A percentile compares a stretch with the other conserved stretches of the same genome.
These are phyloP conservation scores for Aspergillus viridinutans DNA, from an alignment of 2,329 filamentous ascomycete species.

Conservation along the genomic window DNA sequence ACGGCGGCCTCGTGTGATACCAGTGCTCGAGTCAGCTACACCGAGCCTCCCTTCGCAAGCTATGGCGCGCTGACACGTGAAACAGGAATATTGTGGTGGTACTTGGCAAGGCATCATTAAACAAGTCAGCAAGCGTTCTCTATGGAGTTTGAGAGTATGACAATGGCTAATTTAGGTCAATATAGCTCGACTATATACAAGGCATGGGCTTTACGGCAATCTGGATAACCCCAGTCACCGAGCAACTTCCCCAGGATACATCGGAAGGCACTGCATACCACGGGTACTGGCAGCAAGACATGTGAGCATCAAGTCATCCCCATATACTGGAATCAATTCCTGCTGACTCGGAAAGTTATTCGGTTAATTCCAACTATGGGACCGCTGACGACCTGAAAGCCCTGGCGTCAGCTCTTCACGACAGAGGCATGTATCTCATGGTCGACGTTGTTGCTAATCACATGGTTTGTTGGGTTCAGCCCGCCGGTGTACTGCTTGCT, in stretches of 20 bases:
- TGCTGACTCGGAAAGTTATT: conserved; percentile 28
- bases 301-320: conserved; percentile 22
- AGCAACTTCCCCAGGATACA: conserved; percentile 33
- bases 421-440: conserved; percentile 58
- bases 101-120: conserved; percentile 48
- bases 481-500: background rate
- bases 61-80: background rate
- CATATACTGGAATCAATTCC: background rate
- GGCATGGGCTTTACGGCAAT: conserved; percentile 47
- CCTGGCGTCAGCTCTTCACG: conserved; percentile 54
- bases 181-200: conserved; percentile 48
- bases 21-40: conserved; percentile 15
- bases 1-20: conserved; percentile 31
- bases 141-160: background rate
- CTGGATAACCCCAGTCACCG: conserved; percentile 47
- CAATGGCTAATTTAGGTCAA: background rate
- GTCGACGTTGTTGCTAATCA: conserved; percentile 58
- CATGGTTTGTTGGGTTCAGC: conserved; percentile 31
- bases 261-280: conserved; percentile 44
- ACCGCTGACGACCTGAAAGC: conserved; percentile 55
- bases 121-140: conserved; percentile 16
- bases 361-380: conserved; percentile 57
- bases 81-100: conserved; percentile 44
- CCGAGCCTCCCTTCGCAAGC: background rate
- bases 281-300: conserved; percentile 50